phyloP scores from a whole-genome alignment of 2,329 filamentous ascomycete genomes.

The Xylaria sp. region DNA sequence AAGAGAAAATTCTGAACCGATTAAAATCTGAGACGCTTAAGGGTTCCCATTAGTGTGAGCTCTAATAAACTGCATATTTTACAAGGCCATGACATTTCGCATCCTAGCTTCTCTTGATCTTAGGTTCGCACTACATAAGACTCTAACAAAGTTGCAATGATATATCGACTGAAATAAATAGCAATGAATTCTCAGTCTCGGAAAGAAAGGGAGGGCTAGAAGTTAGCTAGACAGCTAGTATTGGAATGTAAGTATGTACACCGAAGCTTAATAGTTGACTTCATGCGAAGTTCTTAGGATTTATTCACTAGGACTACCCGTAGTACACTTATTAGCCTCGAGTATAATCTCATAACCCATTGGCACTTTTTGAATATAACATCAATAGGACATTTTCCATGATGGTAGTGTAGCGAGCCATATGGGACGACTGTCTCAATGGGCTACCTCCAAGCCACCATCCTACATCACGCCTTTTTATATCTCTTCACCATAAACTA shows the following conservation, averaged over 20 bases:
- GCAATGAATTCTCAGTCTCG: background rate
- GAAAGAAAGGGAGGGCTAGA: background rate
- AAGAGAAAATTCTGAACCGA: slow-evolving; percentile 64
- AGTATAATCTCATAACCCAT: too few relatives aligned
- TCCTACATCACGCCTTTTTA: too few relatives aligned
- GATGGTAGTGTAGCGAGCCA: too few relatives aligned
- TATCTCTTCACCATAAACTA: too few relatives aligned
- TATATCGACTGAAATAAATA: background rate
- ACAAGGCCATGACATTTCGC: background rate
- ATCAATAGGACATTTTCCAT: too few relatives aligned
- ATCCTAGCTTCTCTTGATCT: background rate
- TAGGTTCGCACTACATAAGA: background rate
- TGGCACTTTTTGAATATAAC: too few relatives aligned
- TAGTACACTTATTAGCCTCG: too few relatives aligned
- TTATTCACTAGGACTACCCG: too few relatives aligned
- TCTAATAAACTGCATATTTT: background rate
- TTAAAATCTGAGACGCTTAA: background rate
- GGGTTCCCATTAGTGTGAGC: background rate
- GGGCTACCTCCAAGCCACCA: too few relatives aligned
- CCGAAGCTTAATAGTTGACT: background rate
- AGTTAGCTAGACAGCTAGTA: background rate
- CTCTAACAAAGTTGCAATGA: background rate
- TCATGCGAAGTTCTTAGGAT: too few relatives aligned
- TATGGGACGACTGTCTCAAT: too few relatives aligned
- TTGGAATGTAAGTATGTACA: background rate